Evolutionary conservation across 2,329 filamentous ascomycete species (phyloP), one percentile per base, ranked within the genome.

Genomic region (Phialocephala subalpina): DNA sequence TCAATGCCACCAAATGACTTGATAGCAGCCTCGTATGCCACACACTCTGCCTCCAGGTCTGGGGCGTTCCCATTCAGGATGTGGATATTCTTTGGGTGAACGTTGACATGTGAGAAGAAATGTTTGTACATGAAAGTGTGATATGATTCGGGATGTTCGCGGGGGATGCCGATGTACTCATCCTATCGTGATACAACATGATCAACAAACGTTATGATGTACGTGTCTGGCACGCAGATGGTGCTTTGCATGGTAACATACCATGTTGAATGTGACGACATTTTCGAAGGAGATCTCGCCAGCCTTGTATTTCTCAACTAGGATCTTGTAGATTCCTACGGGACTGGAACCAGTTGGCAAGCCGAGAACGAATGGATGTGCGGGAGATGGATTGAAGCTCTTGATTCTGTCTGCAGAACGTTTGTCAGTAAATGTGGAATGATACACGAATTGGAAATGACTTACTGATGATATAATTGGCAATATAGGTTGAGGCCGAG

Each of bases 61-160:
- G 86, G 80, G 0, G 92, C 92, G 76, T 94, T 95, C 74, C 92
- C 92, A 76, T 95, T 88, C 45, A 95, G 86, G 74, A 96, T 93
- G 80, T 97, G 90, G 76, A 96, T 93, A 77, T 95, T 94, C 75
- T 86, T 85, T 5, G 93, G 93, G 70, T 89, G 86, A 72, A 96
- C 90, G 76, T 97, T 92, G 73, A 96, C 90, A 72, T 88, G 92
- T 52, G 91, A 92, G 83, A 97, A 97, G 84, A 97, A 93, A 81
- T 96, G 86, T 80, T 92, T 92, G 86, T 94, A 97, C 93, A 97
- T 96, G 83, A 96, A 97, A 70, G 90, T 92, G 82, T 97, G 93
- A 80, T 97, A 97, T 74, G 90, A 93, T 78, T 96, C 90, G 14
- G 92, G 89, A 77, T 97, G 92, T 73, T 94, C 92, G 74, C 92